Base-by-base conservation (phyloP, 305 asterid species). In the Euphrasia arctica region DNA sequence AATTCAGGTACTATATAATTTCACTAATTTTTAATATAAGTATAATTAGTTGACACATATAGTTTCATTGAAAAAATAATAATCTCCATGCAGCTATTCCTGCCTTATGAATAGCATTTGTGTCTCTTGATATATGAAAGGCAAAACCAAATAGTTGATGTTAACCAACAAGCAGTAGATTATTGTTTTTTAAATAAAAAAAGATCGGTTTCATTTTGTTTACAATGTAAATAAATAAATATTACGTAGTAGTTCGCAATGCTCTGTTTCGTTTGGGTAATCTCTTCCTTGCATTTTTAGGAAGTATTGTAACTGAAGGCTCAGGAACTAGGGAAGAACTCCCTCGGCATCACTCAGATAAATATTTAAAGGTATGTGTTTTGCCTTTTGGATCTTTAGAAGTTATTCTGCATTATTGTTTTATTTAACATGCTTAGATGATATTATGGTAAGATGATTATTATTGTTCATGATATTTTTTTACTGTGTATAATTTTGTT, bases 1-100 rank as follows among this genome's bases (percentile, higher is more conserved):
- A 64, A 64, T 68, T 69, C 86, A 77, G 97, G 97, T 88, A 68
- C 51, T 25, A 25, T 25, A 25, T 25, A 36, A 29, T 70, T 39
- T 39, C 32, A 10, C 59, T 39, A n/a, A 10, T 63, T 50, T 54
- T 12, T 18, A 3, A 13, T 60, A 52, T 63, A 18, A 31, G 36
- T 27, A 39, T 8, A 39, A 39, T 39, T 39, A 8, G 2, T 39
- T 39, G 45, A 39, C 45, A 39, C 45, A 39, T 8, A 39, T 0
- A 39, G 45, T 39, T 39, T 39, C 45, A 8, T 39, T 9, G 45
- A 8, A 39, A 8, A 39, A 39, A 39, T 8, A 39, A 39, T 39
- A 39, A 39, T 39, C 6, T 39, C 45, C 45, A 1, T 39, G 45
- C 9, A 39, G 0, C 3, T 39, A 8, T 39, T 39, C 10, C 43